Evolutionary conservation across 495 filamentous ascomycete genomes (phyloP), one percentile per base, ranked within the genome.

Genomic region (Aspergillus coremiiformis): DNA sequence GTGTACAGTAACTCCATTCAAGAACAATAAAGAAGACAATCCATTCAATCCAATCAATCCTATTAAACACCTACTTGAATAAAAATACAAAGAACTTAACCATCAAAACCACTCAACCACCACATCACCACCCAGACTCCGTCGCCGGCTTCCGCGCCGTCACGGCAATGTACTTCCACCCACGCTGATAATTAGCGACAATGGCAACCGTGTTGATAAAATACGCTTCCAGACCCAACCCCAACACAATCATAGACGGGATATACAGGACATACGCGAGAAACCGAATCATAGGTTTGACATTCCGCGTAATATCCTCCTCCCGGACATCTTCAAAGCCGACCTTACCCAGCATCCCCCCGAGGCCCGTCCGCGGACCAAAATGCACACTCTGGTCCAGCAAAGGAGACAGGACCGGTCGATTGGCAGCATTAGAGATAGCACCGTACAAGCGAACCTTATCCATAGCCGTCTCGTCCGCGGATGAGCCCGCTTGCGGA

Each of bases 261-360:
- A 81, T 51, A 35, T 64, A 64, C 5, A 70, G 76, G 9, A 80
- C 47, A 12, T 72, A 30, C 39, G 57, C 78, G 58, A 81, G 76
- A 1, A 80, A 47, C 22, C 75, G 52, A 54, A 66, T 58, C 71
- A 79, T 73, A 0, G 78, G 77, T 26, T 54, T 54, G 44, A 80
- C 71, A 49, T 79, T 74, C 10, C 64, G 53, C 4, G 76, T 71
- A 32, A 70, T 62, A 55, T 81, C 76, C 35, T 60, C 52, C 19
- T 75, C 63, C 1, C 60, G 56, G 5, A 79, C 63, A 59, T 81
- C 66, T 51, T 61, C 53, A 45, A 82, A 81, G 7, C 78, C 76
- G 6, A 63, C 74, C 5, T 76, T 66, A 54, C 66, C 60, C 7
- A 78, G 35, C 58, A 75, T 65, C 22, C 53, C 29, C 21, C 52